phyloP scores from a whole-genome alignment of 169 alveolate species.

The Plasmodium ovale region DNA sequence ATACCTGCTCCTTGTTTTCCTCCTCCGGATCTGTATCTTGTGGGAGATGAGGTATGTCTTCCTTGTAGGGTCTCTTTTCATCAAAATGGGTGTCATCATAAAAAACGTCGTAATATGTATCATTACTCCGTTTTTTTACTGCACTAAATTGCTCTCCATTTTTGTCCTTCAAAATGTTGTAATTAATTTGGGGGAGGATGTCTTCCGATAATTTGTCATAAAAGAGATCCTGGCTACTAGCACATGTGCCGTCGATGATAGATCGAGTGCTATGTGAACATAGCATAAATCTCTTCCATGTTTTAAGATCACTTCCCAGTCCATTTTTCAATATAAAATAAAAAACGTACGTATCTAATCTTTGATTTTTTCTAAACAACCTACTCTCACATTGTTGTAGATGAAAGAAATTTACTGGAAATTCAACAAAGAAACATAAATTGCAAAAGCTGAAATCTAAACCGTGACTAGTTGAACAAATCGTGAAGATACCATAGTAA shows the following conservation, averaged over 20 bases:
- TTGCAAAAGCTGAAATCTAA: slow-evolving; percentile 62
- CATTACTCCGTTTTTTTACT: not conserved
- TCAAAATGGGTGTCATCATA: not conserved
- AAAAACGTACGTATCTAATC: slow-evolving; percentile 33
- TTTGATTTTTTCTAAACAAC: slow-evolving; percentile 48
- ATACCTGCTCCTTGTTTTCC: too few species aligned
- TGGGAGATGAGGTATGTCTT: too few species aligned
- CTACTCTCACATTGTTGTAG: slow-evolving; percentile 68
- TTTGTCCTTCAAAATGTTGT: not conserved
- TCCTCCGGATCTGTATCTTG: too few species aligned
- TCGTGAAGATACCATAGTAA: slow-evolving; percentile 55
- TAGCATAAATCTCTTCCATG: slow-evolving; percentile 39
- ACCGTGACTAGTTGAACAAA: slow-evolving; percentile 58
- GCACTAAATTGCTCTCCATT: not conserved
- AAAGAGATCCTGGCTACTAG: slow-evolving; percentile 18
- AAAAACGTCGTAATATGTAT: not conserved
- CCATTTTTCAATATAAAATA: slow-evolving; percentile 59
- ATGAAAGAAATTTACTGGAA: slow-evolving; percentile 57
- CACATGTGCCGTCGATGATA: slow-evolving; percentile 22
- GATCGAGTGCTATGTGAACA: slow-evolving; percentile 69
- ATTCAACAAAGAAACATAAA: slow-evolving; percentile 54
- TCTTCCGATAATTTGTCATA: slow-evolving; percentile 44
- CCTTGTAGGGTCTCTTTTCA: not conserved
- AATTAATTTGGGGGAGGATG: not conserved
- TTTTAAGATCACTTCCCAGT: slow-evolving; percentile 52